phyloP scores from a whole-genome alignment of 495 filamentous ascomycete species.

The Lophium mytilinum region DNA sequence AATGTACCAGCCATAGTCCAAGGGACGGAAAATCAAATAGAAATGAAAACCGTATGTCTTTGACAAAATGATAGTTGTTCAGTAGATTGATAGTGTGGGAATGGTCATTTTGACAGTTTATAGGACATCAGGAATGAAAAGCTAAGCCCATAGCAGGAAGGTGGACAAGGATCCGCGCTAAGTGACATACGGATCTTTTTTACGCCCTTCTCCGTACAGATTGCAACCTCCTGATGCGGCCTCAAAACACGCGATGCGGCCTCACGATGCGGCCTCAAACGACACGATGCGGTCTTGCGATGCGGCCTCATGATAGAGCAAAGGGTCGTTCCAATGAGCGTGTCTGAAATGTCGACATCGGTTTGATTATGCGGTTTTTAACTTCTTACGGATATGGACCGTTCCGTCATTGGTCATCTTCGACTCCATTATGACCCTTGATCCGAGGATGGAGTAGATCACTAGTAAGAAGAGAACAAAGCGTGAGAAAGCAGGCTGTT shows the following conservation, averaged over 20 bases:
- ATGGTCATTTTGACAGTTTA: neutral
- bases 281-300: neutral
- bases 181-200: neutral
- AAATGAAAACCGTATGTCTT: neutral
- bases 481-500: too few relatives aligned
- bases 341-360: too few relatives aligned
- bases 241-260: neutral
- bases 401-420: too few relatives aligned
- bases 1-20: conserved; percentile 29
- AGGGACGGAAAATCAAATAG: neutral
- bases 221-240: neutral
- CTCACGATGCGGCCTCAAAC: neutral
- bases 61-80: neutral
- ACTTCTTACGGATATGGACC: too few relatives aligned
- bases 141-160: neutral
- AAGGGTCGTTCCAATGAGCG: too few relatives aligned
- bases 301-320: neutral
- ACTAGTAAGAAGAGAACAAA: too few relatives aligned
- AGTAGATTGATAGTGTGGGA: neutral
- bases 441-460: too few relatives aligned
- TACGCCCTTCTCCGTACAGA: neutral
- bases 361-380: too few relatives aligned
- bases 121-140: neutral
- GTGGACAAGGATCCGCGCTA: neutral
- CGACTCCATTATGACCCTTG: too few relatives aligned